Base-by-base conservation (phyloP, 129 eudicot species). In the Calendula officinalis region DNA sequence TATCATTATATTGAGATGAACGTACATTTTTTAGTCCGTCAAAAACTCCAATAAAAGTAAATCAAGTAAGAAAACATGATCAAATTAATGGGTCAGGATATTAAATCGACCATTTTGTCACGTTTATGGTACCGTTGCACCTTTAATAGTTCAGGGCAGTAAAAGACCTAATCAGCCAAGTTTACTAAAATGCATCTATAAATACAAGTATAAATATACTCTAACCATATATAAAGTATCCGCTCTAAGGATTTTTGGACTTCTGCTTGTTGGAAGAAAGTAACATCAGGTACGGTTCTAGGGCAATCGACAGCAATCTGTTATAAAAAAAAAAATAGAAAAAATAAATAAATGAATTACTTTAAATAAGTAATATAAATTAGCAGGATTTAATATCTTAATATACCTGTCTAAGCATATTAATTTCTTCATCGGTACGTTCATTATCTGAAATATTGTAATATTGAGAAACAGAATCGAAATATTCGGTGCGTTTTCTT, bases 281-380 rank as follows among this genome's bases (percentile, higher is more conserved):
- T 49, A 55, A 85, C 96, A 62, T 89, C 90, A 55, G 90, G 94
- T 6, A 85, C 94, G 34, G 90, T 89, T 89, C 96, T 82, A 51
- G 96, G 96, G 75, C 96, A 89, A 81, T 89, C 96, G 68, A 85
- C 94, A 52, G 82, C 78, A 80, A 89, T 89, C 96, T 85, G 37
- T 62, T 59, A 59, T 6, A 61, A 36, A 59, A 59, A 38, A 37
- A 39, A 30, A 38, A 60, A 15, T 39, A 60, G 15, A 39, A 7
- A n/a, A 38, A 39, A 22, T 22, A 22, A 22, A 22, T 22, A 22
- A 22, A 22, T 22, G 30, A 22, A 16, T 39, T 60, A n/a, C 37
- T 37, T 38, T 4, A 56, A 14, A 35, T 35, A 56, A 56, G 41
- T 41, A 38, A 59, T 59, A 5, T 59, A 60, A 59, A 59, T 15